Evolutionary conservation across 352 stramenopile species (phyloP), one percentile per base, ranked within the genome.

Genomic region (Globisporangium mamillatum): DNA sequence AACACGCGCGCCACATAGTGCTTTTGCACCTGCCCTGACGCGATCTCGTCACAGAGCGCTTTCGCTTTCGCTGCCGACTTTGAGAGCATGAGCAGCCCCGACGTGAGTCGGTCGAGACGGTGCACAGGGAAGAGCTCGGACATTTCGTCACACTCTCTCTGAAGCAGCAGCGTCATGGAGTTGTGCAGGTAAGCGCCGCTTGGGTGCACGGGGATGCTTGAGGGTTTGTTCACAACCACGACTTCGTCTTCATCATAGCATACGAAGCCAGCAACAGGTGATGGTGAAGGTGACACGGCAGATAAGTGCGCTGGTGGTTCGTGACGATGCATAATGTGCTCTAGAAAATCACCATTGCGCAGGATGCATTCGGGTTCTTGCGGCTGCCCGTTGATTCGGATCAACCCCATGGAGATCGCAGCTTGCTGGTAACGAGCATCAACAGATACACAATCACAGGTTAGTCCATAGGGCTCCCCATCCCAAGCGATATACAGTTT

Each of bases 31-130:
- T 41, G 62, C 0, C 80, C 75, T 52, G 50, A 72, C 14, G 64
- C 65, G 29, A 90, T 75, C 36, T 85, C 76, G 18, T 73, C 62
- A 22, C 71, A 80, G 8, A 92, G 62, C 60, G 63, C 66, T 3
- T 75, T 74, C 24, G 84, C 84, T 44, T 76, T 86, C 16, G 68
- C 64, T 3, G 73, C 7, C 2, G 74, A 75, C 52, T 88, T 92
- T 66, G 79, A 77, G 8, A 92, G 72, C 18, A 92, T 62, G 34
- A 90, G 50, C 27, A 92, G 67, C 4, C 84, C 84, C 0, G 91
- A 98, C 24, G 96, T 99, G 12, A 99, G 74, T 62, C 93, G 84
- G 83, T 99, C 96, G 20, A 99, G 74, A 24, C 96, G 94, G 80
- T 99, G 94, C 52, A 98, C 91, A 9, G 92, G 76, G 50, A 87